Evolutionary conservation across 1,284 basidiomycete genomes (phyloP).

Genomic region (Boletus mariae): DNA sequence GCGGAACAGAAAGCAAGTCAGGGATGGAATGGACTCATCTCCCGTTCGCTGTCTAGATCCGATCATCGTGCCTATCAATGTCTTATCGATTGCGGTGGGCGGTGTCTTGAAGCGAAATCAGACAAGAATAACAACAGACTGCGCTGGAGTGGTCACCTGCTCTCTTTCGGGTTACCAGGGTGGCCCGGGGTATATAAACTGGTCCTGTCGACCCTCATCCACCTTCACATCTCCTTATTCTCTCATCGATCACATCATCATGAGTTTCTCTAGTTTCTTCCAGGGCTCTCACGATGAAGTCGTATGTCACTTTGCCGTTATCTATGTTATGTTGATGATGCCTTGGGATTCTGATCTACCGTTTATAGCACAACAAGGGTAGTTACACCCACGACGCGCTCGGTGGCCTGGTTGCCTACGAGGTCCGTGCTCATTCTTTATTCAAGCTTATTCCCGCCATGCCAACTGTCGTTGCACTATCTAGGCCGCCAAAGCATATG

Average conservation of each 20-base stretch:
- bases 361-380: slow-evolving; percentile 12
- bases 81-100: slow-evolving; percentile 19
- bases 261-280: slow-evolving; percentile 12
- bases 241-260: slow-evolving; percentile 8
- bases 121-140: slow-evolving; percentile 15
- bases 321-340: background rate
- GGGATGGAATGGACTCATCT: slow-evolving; percentile 2
- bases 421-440: slow-evolving; percentile 12
- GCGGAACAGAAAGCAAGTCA: background rate
- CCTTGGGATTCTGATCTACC: background rate
- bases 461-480: background rate
- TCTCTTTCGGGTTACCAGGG: slow-evolving; percentile 12
- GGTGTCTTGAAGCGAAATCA: slow-evolving; percentile 6
- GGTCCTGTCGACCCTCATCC: background rate
- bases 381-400: slow-evolving; percentile 14
- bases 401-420: slow-evolving; percentile 13
- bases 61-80: slow-evolving; percentile 12
- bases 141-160: slow-evolving; percentile 1
- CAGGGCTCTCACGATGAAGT: background rate
- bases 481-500: slow-evolving; percentile 16
- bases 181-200: slow-evolving; percentile 18
- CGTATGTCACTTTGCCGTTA: slow-evolving; percentile 6
- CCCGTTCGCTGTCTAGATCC: slow-evolving; percentile 3
- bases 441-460: background rate
- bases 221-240: background rate